Percentiles rank a stretch among this genome's conserved stretches.
phyloP scores from a whole-genome alignment of 2,329 filamentous ascomycete species.

The Sarocladium oryzae region DNA sequence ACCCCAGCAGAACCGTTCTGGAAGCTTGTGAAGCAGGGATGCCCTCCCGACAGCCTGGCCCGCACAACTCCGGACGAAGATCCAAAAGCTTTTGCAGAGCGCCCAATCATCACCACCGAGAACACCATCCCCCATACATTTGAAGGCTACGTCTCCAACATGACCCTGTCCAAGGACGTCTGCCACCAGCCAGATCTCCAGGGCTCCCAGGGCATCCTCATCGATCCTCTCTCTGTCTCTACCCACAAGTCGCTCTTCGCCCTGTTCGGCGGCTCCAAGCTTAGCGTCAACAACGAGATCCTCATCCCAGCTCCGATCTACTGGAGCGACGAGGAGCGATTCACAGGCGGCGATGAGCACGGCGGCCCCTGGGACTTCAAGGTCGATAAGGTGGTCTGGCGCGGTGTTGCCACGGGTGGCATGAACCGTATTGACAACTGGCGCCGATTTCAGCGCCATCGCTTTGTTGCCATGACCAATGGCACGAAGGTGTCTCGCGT shows the following conservation, averaged over 20 bases:
- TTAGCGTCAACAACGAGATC: conserved; percentile 64
- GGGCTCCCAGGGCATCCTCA: conserved; percentile 58
- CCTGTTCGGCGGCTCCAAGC: conserved; percentile 63
- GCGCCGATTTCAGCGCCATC: conserved; percentile 68
- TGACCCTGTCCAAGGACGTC: conserved; percentile 52
- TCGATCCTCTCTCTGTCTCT: conserved; percentile 50
- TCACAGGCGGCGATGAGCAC: conserved; percentile 48
- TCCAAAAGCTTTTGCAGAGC: conserved; percentile 33
- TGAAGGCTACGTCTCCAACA: conserved; percentile 56
- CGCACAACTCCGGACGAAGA: conserved; percentile 37
- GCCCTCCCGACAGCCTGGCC: conserved; percentile 55
- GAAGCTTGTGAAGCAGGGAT: conserved; percentile 52
- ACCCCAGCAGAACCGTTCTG: conserved; percentile 42
- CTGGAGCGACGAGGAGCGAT: conserved; percentile 56
- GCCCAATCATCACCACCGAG: conserved; percentile 38
- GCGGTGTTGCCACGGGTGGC: conserved; percentile 61
- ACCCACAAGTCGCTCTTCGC: conserved; percentile 54
- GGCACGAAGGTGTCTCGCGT: conserved; percentile 48
- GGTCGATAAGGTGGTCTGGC: conserved; percentile 49
- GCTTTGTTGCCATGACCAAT: conserved; percentile 69
- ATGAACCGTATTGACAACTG: conserved; percentile 55
- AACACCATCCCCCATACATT: conserved; percentile 42
- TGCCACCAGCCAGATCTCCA: conserved; percentile 61
- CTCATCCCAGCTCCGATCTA: conserved; percentile 65
- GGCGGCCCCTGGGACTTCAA: conserved; percentile 54